Percentiles rank a stretch among this genome's conserved stretches.
Conservation (phyloP, 2,329 filamentous ascomycete genomes). For the Alternaria arbusti region DNA sequence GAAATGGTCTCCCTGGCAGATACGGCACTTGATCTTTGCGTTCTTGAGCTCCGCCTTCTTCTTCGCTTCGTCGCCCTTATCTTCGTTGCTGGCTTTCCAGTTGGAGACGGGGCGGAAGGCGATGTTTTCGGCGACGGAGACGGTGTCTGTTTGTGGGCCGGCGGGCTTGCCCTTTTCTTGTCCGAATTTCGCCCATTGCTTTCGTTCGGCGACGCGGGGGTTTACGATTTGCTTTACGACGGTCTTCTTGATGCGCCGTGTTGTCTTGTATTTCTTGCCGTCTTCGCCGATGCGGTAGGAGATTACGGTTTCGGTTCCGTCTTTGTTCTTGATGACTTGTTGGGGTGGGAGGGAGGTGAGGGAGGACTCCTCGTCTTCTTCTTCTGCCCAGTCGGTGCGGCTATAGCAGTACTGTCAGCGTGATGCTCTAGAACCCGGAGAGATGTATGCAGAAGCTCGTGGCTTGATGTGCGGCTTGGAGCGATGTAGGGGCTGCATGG, state of each 20-base stretch:
- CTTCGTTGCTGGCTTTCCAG: conserved; percentile 88
- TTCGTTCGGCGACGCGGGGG: conserved; percentile 93
- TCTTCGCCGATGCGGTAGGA: conserved; percentile 90
- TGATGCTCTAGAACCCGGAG: not conserved
- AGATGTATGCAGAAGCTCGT: not conserved
- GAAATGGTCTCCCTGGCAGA: conserved; percentile 98
- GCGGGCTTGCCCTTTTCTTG: conserved; percentile 81
- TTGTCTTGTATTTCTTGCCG: conserved; percentile 96
- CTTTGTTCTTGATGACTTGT: conserved; percentile 94
- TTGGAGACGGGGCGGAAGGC: conserved; percentile 91
- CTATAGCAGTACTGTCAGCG: conserved; percentile 39
- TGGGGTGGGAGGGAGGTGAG: conserved; percentile 82
- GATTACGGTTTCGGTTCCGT: conserved; percentile 95
- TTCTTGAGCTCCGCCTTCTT: conserved; percentile 81
- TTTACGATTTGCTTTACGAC: conserved; percentile 93
- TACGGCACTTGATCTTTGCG: conserved; percentile 99
- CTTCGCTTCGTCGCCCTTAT: conserved; percentile 75
- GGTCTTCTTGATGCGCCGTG: conserved; percentile 90
- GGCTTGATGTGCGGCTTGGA: not conserved
- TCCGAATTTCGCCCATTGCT: conserved; percentile 93
- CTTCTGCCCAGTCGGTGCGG: conserved; percentile 83
- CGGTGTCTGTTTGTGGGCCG: conserved; percentile 88
- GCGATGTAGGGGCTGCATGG: not conserved
- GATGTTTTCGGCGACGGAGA: conserved; percentile 96
- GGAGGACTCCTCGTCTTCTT: conserved; percentile 74